Percentiles rank a stretch among this genome's conserved stretches.
Conservation (phyloP, 169 alveolate genomes). For the Plasmodium gonderi region DNA sequence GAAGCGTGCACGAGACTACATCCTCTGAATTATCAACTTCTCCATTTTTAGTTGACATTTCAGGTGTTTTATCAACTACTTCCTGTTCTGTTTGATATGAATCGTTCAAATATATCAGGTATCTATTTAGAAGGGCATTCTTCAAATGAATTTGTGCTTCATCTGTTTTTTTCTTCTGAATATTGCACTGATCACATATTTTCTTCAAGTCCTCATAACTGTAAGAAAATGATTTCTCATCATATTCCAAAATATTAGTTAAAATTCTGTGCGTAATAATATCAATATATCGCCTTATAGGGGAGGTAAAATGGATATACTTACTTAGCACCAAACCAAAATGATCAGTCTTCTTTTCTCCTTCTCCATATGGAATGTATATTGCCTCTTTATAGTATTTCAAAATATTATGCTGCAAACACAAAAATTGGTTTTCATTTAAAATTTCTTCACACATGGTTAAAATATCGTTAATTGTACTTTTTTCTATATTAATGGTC, state of each 20-base stretch:
- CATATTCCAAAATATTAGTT: slow-evolving; percentile 38
- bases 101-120: slow-evolving; percentile 74
- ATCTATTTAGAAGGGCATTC: slow-evolving; percentile 82
- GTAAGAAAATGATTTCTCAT: slow-evolving; percentile 18
- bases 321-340: slow-evolving; percentile 97
- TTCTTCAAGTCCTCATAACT: slow-evolving; percentile 69
- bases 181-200: slow-evolving; percentile 85
- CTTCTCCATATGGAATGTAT: slow-evolving; percentile 75
- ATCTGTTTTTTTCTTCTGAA: slow-evolving; percentile 84
- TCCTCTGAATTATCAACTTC: not conserved
- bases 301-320: slow-evolving; percentile 99
- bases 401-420: slow-evolving; percentile 79
- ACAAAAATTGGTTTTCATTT: slow-evolving; percentile 77
- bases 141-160: slow-evolving; percentile 86
- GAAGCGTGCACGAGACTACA: not conserved
- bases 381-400: slow-evolving; percentile 83
- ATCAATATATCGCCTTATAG: slow-evolving; percentile 99
- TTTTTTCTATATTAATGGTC: slow-evolving; percentile 21
- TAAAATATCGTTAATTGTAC: slow-evolving; percentile 30
- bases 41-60: not conserved
- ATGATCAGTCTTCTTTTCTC: slow-evolving; percentile 84
- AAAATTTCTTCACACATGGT: slow-evolving; percentile 76
- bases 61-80: not conserved
- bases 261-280: slow-evolving; percentile 96
- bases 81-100: not conserved